Percentiles rank a stretch among this genome's conserved stretches.
Conservation (phyloP, 1,284 basidiomycete genomes). For the Entoloma clypeatum region DNA sequence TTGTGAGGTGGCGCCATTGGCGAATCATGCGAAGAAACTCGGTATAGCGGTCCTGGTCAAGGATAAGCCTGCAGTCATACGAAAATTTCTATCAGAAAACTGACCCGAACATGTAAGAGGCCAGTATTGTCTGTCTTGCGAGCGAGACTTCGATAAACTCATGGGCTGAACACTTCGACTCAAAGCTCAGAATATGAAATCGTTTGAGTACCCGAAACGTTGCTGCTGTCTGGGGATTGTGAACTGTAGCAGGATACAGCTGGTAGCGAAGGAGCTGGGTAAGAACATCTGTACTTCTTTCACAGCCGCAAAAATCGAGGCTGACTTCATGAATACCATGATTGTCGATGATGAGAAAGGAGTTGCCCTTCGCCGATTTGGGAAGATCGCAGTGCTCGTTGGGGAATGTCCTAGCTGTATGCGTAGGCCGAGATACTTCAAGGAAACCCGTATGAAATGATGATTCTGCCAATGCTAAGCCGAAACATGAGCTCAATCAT, state of each 20-base stretch:
- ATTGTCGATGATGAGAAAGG: conserved; percentile 14
- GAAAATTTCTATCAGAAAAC: too few relatives aligned
- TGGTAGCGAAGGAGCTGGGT: conserved; percentile 21
- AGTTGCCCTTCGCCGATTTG: neutral
- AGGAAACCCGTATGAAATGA: neutral
- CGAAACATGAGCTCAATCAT: neutral
- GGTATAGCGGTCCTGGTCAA: conserved; percentile 19
- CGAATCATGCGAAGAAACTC: conserved; percentile 17
- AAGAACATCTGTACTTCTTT: neutral
- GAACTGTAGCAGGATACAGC: conserved; percentile 22
- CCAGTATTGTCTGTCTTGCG: neutral
- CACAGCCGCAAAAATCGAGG: conserved; percentile 21
- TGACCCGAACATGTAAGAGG: neutral
- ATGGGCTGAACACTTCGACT: conserved; percentile 5
- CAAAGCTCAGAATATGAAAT: conserved; percentile 23
- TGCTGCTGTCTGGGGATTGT: conserved; percentile 18
- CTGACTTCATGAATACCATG: conserved; percentile 19
- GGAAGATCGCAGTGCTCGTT: neutral
- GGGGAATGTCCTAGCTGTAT: conserved; percentile 3
- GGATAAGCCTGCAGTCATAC: too few relatives aligned
- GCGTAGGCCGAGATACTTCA: conserved; percentile 1
- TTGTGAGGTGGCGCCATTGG: conserved; percentile 15
- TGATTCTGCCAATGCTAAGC: neutral
- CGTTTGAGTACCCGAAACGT: conserved; percentile 19
- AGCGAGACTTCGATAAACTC: neutral